A percentile compares a stretch with the other conserved stretches of the same genome.
These are phyloP conservation scores for Astrephomene gubernaculifera DNA, from an alignment of 139 green algal genomes.

Conservation along the genomic window DNA sequence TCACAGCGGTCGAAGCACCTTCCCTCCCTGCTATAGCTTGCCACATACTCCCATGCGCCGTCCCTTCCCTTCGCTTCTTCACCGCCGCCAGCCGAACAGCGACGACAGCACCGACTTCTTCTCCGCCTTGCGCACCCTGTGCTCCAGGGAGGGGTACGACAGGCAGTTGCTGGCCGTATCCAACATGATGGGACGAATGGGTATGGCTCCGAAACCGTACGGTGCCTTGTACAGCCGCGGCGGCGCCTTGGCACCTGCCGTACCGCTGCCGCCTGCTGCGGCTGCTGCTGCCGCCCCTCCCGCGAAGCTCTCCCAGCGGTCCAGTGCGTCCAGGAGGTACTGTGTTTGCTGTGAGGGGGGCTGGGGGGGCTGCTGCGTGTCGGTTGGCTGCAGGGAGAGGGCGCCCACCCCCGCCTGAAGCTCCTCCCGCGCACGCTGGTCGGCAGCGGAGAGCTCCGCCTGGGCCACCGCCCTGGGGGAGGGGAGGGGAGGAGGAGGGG, in stretches of 20 bases:
- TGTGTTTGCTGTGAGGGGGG: no score
- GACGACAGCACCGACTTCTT: slow-evolving; percentile 51
- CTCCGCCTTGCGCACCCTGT: slow-evolving; percentile 57
- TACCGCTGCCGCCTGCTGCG: background rate
- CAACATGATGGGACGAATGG: slow-evolving; percentile 85
- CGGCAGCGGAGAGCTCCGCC: slow-evolving; percentile 30
- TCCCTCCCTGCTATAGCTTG: no score
- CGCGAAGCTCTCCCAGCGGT: slow-evolving; percentile 58
- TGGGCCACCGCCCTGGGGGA: slow-evolving; percentile 41
- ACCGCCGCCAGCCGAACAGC: slow-evolving; percentile 51
- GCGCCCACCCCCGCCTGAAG: slow-evolving; percentile 26
- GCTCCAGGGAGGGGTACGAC: slow-evolving; percentile 70
- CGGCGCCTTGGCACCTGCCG: background rate
- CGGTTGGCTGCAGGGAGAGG: slow-evolving; percentile 25
- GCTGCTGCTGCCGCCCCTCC: slow-evolving; percentile 45
- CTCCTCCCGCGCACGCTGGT: background rate
- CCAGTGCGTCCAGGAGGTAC: slow-evolving; percentile 74
- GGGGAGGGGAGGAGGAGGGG: background rate
- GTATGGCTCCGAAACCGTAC: slow-evolving; percentile 51
- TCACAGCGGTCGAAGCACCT: no score
- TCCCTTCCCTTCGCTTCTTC: no score
- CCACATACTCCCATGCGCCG: no score
- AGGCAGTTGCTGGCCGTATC: slow-evolving; percentile 82
- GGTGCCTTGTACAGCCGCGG: slow-evolving; percentile 46
- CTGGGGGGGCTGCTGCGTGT: background rate